Conservation (phyloP, 179 eudicot genomes). For the Silene vulgaris region DNA sequence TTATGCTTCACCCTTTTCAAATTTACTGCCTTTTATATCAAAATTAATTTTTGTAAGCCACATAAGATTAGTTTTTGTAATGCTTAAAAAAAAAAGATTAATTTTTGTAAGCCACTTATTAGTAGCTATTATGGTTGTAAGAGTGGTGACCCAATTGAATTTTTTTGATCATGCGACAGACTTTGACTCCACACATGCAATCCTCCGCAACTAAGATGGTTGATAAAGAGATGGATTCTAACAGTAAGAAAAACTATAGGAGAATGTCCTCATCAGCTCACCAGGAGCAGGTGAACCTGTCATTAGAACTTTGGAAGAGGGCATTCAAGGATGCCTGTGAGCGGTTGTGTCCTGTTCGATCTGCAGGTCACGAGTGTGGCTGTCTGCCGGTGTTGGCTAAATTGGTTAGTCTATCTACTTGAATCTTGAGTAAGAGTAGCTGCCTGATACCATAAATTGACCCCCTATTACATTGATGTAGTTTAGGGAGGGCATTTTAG, state of each 20-base stretch:
- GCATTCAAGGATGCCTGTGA: constrained; percentile 89
- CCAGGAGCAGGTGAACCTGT: constrained; percentile 65
- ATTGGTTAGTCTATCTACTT: constrained; percentile 46
- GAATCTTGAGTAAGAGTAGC: neutral
- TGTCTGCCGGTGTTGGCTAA: constrained; percentile 70
- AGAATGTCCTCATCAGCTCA: constrained; percentile 44
- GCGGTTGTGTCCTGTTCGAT: constrained; percentile 86
- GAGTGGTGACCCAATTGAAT: constrained; percentile 1
- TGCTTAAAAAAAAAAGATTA: too few species aligned
- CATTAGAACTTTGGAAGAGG: constrained; percentile 82
- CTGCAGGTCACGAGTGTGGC: constrained; percentile 89
- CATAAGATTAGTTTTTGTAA: too few species aligned
- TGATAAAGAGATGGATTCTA: constrained; percentile 35
- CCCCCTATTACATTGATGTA: neutral
- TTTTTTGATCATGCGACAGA: constrained; percentile 38
- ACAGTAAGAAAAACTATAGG: constrained; percentile 36
- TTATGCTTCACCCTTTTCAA: too few species aligned
- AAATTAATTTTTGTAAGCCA: too few species aligned
- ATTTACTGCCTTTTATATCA: too few species aligned
- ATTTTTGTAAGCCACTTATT: too few species aligned
- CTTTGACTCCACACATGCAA: constrained; percentile 93
- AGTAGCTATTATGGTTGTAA: neutral
- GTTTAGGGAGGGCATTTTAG: neutral
- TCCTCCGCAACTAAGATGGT: constrained; percentile 56
- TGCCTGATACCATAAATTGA: neutral